Percentiles rank a stretch among this genome's conserved stretches.
These are phyloP conservation scores for Candida pseudocylindracea DNA, from an alignment of 1,139 yeast genomes.

Conservation along the genomic window DNA sequence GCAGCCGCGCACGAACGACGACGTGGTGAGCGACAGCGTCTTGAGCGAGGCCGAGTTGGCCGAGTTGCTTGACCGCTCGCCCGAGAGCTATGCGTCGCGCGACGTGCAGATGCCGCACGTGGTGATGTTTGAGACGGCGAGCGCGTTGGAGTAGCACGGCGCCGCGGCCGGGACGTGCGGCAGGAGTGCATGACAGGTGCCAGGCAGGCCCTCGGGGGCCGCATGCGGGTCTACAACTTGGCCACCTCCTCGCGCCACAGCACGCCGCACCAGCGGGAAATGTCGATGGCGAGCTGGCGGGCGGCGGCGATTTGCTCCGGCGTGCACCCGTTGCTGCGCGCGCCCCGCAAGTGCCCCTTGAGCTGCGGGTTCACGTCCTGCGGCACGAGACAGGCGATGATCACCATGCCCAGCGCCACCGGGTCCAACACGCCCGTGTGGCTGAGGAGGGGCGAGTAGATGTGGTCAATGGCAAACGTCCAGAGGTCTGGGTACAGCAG, in stretches of 20 bases:
- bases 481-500: slow-evolving; percentile 74
- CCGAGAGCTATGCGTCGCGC: background rate
- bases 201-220: no score
- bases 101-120: background rate
- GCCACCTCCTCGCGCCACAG: slow-evolving; percentile 30
- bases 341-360: slow-evolving; percentile 79
- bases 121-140: background rate
- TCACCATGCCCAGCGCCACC: slow-evolving; percentile 54
- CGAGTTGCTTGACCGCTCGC: background rate
- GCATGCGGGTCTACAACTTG: slow-evolving; percentile 18
- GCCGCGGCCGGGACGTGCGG: no score
- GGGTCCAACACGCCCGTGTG: slow-evolving; percentile 39
- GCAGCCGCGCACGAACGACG: slow-evolving; percentile 7
- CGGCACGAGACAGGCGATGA: slow-evolving; percentile 66
- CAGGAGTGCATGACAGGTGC: no score
- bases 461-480: slow-evolving; percentile 48
- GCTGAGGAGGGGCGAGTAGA: slow-evolving; percentile 59
- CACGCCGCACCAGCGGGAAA: slow-evolving; percentile 60
- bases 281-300: slow-evolving; percentile 37
- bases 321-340: slow-evolving; percentile 57
- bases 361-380: slow-evolving; percentile 91
- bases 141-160: no score
- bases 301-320: slow-evolving; percentile 37
- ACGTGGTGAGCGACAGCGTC: background rate
- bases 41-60: background rate